Evolutionary conservation across 768 basidiomycete species (phyloP), one percentile per base, ranked within the genome.

Genomic region (Suillus clintonianus): DNA sequence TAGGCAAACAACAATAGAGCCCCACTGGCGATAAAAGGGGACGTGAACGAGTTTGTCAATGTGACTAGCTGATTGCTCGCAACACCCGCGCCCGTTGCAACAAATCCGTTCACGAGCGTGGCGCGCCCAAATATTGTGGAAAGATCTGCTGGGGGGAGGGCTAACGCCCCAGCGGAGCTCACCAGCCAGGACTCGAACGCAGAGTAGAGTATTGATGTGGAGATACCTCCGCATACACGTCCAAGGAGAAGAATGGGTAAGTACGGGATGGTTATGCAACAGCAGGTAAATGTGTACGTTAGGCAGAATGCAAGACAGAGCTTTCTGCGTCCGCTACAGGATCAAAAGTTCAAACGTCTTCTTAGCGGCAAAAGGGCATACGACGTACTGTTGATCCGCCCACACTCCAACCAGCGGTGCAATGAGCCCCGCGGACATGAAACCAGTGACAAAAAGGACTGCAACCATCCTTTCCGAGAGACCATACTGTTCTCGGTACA

Each of bases 181-280:
- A 92, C 81, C 54, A 92, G 78, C 91, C 91, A 92, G 27, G 89
- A 86, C 68, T 92, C 90, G 67, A 92, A 91, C 8, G 84, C 86
- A 14, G 88, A 89, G 76, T 86, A 91, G 39, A 91, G 83, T 65
- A 91, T 91, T 22, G 90, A 87, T 0, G 90, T 91, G 1, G 90
- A 89, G 45, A 89, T 71, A 1, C 91, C 91, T 2, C 88, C 91
- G 6, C 89, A 78, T 17, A 90, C 71, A 34, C 91, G 85, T 1
- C 88, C 91, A 2, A 85, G 4, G 47, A 91, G 73, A 37, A 92
- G 82, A 51, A 90, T 62, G 10, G 89, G 87, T 30, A 90, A 75
- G 61, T 70, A 81, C 1, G 83, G 84, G 19, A 89, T 62, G 50
- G 83, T 81, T 61, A 89, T 86, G 72, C 85, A 86, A 17, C 80